phyloP scores from a whole-genome alignment of 805 yeast genomes.

The Kluyveromyces wickerhamii region DNA sequence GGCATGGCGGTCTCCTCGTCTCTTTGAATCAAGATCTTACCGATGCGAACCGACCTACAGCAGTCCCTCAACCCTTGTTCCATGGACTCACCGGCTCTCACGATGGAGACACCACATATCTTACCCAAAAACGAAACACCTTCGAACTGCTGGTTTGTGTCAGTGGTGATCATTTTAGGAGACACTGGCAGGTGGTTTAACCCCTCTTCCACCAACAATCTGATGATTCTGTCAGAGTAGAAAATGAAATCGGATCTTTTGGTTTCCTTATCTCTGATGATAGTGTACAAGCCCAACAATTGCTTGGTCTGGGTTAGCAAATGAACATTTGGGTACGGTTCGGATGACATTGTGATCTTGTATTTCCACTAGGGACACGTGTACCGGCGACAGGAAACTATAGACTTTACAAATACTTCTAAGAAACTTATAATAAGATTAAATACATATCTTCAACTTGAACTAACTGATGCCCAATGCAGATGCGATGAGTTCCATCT shows the following conservation, averaged over 20 bases:
- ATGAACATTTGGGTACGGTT: slow-evolving; percentile 43
- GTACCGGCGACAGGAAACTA: background rate
- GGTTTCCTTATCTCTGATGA: slow-evolving; percentile 77
- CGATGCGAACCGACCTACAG: slow-evolving; percentile 91
- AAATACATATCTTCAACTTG: no score
- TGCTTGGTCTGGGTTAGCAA: slow-evolving; percentile 86
- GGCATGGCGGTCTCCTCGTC: slow-evolving; percentile 97
- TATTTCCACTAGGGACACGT: background rate
- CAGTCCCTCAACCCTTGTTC: slow-evolving; percentile 97
- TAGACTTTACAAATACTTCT: background rate
- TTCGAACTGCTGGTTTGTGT: slow-evolving; percentile 59
- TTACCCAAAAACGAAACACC: slow-evolving; percentile 85
- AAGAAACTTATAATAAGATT: no score
- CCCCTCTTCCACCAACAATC: slow-evolving; percentile 91
- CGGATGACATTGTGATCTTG: slow-evolving; percentile 29
- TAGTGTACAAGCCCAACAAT: slow-evolving; percentile 76
- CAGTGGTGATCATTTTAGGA: slow-evolving; percentile 58
- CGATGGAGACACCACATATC: slow-evolving; percentile 96
- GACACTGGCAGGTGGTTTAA: slow-evolving; percentile 90
- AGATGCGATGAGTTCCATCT: no score
- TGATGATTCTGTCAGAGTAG: slow-evolving; percentile 89
- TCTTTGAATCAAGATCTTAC: slow-evolving; percentile 93
- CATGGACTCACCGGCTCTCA: slow-evolving; percentile 98
- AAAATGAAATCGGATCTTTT: slow-evolving; percentile 89
- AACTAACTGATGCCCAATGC: no score